Evolutionary conservation across 106 monocot genomes (phyloP), one percentile per base, ranked within the genome.

Genomic region (Acorus gramineus): DNA sequence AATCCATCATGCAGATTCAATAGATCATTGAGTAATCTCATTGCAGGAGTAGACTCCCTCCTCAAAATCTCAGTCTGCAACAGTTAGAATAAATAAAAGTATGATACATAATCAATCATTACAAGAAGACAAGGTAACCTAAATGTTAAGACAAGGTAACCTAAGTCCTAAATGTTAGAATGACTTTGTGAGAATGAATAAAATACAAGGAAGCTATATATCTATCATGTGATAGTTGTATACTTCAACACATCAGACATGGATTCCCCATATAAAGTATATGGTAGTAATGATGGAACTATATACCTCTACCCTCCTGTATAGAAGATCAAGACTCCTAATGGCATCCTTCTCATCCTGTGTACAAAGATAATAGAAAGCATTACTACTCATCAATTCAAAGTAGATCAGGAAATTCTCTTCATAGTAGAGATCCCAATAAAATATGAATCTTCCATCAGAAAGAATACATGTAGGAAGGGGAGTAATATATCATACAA

Each of bases 311-410:
- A 91, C 55, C 67, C 96, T 82, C 68, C 96, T 78, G 58, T 96
- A 96, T 62, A 96, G 81, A 52, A 96, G 85, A 47, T 96, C 96
- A 61, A 96, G 77, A 67, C 87, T 88, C 69, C 87, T 85, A 70
- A 96, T 83, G 52, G 75, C 87, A 81, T 96, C 91, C 66, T 75
- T 91, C 59, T 96, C 96, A 3, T 91, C 96, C 96, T 96, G 75
- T 49, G 64, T 42, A 49, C 11, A 49, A 28, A 28, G 28, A 0
- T 28, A 28, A 28, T 28, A 28, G 28, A 28, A 28, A 28, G 28
- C 28, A 28, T 28, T 28, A 28, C 28, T 28, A 28, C 28, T 28
- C 28, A 28, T 28, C 28, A 28, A 28, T 28, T 28, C 28, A 28
- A 28, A 28, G 28, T 28, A 28, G 28, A 28, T 28, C 28, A 28